Percentiles rank a stretch among this genome's conserved stretches.
Evolutionary conservation across 257 asterid genomes (phyloP).

Genomic region (Solanum gandarillasii): DNA sequence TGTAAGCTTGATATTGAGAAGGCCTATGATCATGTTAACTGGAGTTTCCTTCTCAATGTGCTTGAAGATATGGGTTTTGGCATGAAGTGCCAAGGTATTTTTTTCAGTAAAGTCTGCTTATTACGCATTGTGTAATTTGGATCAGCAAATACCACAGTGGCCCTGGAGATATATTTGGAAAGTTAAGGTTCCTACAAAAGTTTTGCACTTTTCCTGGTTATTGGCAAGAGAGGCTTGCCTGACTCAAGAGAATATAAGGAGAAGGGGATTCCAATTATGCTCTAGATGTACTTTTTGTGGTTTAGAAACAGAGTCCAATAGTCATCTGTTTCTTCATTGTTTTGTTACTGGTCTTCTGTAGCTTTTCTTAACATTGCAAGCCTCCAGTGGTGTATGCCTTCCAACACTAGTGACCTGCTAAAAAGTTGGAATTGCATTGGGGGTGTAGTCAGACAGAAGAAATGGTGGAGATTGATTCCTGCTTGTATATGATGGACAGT

Average conservation of each 20-base stretch:
- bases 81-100: background rate
- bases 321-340: background rate
- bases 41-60: too few species aligned
- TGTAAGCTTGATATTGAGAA: background rate
- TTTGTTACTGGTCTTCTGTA: background rate
- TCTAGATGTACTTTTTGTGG: background rate
- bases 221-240: background rate
- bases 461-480: background rate
- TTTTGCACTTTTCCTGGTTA: background rate
- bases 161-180: background rate
- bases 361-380: background rate
- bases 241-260: background rate
- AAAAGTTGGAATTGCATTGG: background rate
- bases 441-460: background rate
- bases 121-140: background rate
- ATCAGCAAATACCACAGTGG: background rate
- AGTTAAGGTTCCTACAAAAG: background rate
- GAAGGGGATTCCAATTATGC: background rate
- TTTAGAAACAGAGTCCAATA: background rate
- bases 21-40: background rate
- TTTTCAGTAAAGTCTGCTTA: background rate
- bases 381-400: background rate
- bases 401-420: background rate
- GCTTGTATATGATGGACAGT: background rate
- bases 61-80: too few species aligned